Evolutionary conservation across 129 eudicot genomes (phyloP).

Genomic region (Helichrysum umbraculigerum): DNA sequence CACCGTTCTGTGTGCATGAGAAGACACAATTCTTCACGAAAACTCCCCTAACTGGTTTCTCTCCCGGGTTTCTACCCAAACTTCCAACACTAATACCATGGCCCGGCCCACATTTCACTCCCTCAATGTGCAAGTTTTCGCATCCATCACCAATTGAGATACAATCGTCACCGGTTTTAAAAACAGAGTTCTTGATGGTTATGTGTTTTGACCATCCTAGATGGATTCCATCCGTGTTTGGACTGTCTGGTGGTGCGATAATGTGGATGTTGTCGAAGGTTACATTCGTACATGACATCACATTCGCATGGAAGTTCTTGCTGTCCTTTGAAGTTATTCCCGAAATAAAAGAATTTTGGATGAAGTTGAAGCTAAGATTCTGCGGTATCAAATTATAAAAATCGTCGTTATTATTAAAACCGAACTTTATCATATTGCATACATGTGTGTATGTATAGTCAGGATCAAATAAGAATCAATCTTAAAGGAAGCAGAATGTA

Average conservation of each 20-base stretch:
- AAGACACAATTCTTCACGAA: slow-evolving; percentile 50
- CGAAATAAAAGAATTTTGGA: slow-evolving; percentile 38
- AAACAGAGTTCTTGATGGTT: slow-evolving; percentile 33
- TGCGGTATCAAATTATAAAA: slow-evolving; percentile 12
- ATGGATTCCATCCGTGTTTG: slow-evolving; percentile 71
- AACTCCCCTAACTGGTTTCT: slow-evolving; percentile 50
- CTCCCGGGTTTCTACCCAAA: slow-evolving; percentile 47
- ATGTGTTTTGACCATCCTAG: slow-evolving; percentile 41
- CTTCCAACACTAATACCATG: slow-evolving; percentile 78
- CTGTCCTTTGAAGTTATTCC: slow-evolving; percentile 53
- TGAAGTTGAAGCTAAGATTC: slow-evolving; percentile 51
- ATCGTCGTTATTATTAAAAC: not conserved
- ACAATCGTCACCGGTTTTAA: slow-evolving; percentile 73
- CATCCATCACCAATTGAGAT: slow-evolving; percentile 63
- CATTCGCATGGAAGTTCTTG: slow-evolving; percentile 47
- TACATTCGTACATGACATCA: slow-evolving; percentile 38
- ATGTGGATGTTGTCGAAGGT: slow-evolving; percentile 35
- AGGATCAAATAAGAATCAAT: not conserved
- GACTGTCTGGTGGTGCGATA: slow-evolving; percentile 43
- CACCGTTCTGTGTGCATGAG: slow-evolving; percentile 40
- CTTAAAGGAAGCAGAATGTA: not conserved
- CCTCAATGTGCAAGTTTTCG: slow-evolving; percentile 32
- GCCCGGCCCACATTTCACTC: slow-evolving; percentile 72
- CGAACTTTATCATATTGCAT: too few species aligned
- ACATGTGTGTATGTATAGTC: not conserved